Percentiles rank a stretch among this genome's conserved stretches.
Conservation (phyloP, 176 grass and related monocot genomes). For the Carex scoparia region DNA sequence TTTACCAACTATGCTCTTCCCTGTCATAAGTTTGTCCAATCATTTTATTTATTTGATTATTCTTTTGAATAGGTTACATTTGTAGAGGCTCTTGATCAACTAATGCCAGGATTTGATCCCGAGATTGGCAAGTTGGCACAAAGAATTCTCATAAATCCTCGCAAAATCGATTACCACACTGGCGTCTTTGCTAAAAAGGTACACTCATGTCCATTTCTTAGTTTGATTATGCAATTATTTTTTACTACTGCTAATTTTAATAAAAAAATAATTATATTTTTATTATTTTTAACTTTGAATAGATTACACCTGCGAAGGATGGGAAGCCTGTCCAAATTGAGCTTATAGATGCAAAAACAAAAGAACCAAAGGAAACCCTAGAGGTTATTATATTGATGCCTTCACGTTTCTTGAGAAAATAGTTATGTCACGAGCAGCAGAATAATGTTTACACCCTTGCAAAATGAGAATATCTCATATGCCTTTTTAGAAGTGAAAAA, state of each 20-base stretch:
- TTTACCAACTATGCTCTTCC: not conserved
- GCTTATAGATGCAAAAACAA: slow-evolving; percentile 96
- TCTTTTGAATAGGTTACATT: slow-evolving; percentile 64
- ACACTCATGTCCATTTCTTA: slow-evolving; percentile 10
- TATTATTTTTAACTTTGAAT: slow-evolving; percentile 7
- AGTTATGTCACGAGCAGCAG: not conserved
- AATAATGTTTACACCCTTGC: not conserved
- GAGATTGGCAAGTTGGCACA: slow-evolving; percentile 95
- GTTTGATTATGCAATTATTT: not conserved
- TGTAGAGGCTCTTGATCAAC: slow-evolving; percentile 87
- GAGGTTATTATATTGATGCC: slow-evolving; percentile 47
- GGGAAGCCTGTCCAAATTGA: slow-evolving; percentile 88
- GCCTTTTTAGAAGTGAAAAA: not conserved
- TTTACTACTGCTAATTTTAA: not conserved
- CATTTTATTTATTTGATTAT: not conserved
- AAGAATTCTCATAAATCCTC: slow-evolving; percentile 88
- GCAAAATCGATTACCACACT: slow-evolving; percentile 85
- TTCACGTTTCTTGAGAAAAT: slow-evolving; percentile 8
- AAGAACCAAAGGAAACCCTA: slow-evolving; percentile 80
- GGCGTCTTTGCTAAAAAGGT: slow-evolving; percentile 98
- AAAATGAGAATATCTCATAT: not conserved
- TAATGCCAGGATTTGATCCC: slow-evolving; percentile 97
- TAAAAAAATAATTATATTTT: slow-evolving; percentile 6
- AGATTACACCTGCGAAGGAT: slow-evolving; percentile 94
- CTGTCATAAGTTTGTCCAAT: not conserved